These are phyloP conservation scores for Amphicarpaea edgeworthii DNA, from an alignment of 306 rosid genomes.

Conservation along the genomic window DNA sequence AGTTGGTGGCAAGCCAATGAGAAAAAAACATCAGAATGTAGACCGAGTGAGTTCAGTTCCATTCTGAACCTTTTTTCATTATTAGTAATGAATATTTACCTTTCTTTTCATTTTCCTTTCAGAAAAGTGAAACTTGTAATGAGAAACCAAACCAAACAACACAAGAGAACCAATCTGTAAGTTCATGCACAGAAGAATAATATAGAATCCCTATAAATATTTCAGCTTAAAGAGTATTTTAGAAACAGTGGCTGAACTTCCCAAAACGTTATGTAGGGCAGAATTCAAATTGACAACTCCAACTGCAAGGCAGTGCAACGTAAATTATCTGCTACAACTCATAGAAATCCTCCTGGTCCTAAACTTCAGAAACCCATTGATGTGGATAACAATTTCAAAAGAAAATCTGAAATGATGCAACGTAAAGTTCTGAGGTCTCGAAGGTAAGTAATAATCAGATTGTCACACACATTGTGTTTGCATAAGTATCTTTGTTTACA, in stretches of 20 bases:
- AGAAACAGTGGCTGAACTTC: background rate
- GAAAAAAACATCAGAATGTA: constrained; percentile 49
- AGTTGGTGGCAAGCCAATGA: constrained; percentile 48
- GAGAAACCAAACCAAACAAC: constrained; percentile 45
- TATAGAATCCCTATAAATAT: constrained; percentile 7
- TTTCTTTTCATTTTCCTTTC: constrained; percentile 3
- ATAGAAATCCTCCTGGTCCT: constrained; percentile 34
- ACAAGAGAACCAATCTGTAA: constrained; percentile 51
- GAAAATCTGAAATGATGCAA: constrained; percentile 49
- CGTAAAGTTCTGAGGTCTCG: constrained; percentile 40
- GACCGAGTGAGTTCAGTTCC: constrained; percentile 47
- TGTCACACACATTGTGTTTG: background rate
- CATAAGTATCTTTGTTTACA: background rate
- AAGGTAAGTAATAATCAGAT: constrained; percentile 54
- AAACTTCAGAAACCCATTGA: constrained; percentile 43
- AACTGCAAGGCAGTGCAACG: constrained; percentile 42
- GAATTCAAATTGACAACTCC: constrained; percentile 34
- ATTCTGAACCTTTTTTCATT: background rate
- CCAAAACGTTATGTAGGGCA: constrained; percentile 52
- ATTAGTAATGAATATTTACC: background rate
- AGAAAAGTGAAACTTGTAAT: constrained; percentile 56
- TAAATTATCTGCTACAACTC: constrained; percentile 48
- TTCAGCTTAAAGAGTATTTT: constrained; percentile 2
- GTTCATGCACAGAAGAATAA: constrained; percentile 30
- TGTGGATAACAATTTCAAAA: constrained; percentile 42